Evolutionary conservation across 1,284 basidiomycete species (phyloP).

Genomic region (Ceratobasidium theobromae): DNA sequence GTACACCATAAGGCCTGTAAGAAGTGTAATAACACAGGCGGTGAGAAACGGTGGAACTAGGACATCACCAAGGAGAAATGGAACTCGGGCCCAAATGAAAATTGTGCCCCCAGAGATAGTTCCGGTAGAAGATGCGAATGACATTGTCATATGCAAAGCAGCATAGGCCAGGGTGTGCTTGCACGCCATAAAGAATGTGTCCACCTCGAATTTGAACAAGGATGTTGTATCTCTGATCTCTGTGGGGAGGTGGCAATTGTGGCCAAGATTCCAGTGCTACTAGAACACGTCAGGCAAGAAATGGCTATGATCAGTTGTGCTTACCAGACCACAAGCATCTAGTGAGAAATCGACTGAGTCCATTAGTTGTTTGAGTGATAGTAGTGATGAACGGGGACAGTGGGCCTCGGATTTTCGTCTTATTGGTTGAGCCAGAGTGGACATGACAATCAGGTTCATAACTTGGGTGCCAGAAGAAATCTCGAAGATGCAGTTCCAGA

Average conservation of each 20-base stretch:
- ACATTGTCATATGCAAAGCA: neutral
- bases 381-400: neutral
- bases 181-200: neutral
- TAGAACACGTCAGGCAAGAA: no score
- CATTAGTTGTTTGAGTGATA: conserved; percentile 8
- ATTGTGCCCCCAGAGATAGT: conserved; percentile 11
- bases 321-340: conserved; percentile 10
- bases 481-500: conserved; percentile 17
- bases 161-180: conserved; percentile 1
- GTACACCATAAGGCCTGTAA: neutral
- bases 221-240: conserved; percentile 12
- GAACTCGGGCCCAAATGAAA: conserved; percentile 5
- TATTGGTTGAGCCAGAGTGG: neutral
- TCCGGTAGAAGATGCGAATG: neutral
- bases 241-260: conserved; percentile 5
- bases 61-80: neutral
- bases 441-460: conserved; percentile 16
- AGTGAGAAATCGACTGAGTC: conserved; percentile 20
- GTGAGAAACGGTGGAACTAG: conserved; percentile 7
- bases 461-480: neutral
- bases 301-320: no score
- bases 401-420: conserved; percentile 9
- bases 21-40: neutral
- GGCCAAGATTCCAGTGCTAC: conserved; percentile 20
- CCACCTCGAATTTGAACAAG: conserved; percentile 10